A percentile compares a stretch with the other conserved stretches of the same genome.
These are phyloP conservation scores for Agarophyton chilense DNA, from an alignment of 23 red algal genomes.

Conservation along the genomic window DNA sequence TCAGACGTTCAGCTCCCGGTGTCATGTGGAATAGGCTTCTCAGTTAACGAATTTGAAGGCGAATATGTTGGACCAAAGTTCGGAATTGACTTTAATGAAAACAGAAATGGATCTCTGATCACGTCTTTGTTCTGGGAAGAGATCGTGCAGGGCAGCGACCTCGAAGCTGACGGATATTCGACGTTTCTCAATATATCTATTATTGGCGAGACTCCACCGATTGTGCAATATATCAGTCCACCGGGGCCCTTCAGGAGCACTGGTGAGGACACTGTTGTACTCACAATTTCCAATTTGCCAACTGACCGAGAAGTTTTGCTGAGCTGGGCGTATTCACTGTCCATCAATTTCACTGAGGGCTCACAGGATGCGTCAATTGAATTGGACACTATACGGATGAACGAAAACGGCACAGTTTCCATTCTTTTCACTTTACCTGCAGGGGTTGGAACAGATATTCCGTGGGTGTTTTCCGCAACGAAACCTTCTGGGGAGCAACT, in stretches of 20 bases:
- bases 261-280: slow-evolving; percentile 32
- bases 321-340: slow-evolving; percentile 7
- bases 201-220: slow-evolving; percentile 21
- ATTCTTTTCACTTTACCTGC: slow-evolving; percentile 27
- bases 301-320: not conserved
- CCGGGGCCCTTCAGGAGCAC: slow-evolving; percentile 22
- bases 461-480: slow-evolving; percentile 21
- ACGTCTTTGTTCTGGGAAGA: slow-evolving; percentile 43
- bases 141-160: slow-evolving; percentile 55
- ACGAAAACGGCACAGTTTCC: slow-evolving; percentile 27
- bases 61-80: slow-evolving; percentile 29
- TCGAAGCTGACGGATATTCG: slow-evolving; percentile 53
- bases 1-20: slow-evolving; percentile 24
- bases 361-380: not conserved
- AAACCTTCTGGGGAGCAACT: slow-evolving; percentile 31
- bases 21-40: slow-evolving; percentile 52
- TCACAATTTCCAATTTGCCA: slow-evolving; percentile 36
- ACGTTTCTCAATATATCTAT: slow-evolving; percentile 50
- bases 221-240: slow-evolving; percentile 32
- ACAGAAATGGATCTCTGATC: slow-evolving; percentile 23
- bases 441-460: slow-evolving; percentile 42
- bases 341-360: slow-evolving; percentile 32
- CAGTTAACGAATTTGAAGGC: slow-evolving; percentile 28
- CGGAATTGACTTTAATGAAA: slow-evolving; percentile 39
- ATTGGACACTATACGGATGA: not conserved